Base-by-base conservation (phyloP, 2,329 filamentous ascomycete species). In the Penicillium sp. region DNA sequence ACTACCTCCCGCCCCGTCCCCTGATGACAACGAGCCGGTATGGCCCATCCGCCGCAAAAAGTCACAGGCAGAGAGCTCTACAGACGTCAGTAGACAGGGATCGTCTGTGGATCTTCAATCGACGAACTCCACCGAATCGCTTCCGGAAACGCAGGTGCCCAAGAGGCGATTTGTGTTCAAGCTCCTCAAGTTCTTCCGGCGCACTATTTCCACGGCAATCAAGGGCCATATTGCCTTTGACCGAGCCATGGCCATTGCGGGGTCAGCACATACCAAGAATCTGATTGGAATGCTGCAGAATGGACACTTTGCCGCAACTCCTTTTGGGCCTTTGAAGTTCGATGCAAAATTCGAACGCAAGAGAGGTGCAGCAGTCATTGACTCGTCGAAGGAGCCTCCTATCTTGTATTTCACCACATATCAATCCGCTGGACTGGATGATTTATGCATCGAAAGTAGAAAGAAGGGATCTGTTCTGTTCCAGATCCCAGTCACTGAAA, bases 301-400 rank as follows among this genome's bases (percentile, higher is more conserved):
- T 67, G 78, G 4, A 71, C 75, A 11, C 67, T 67, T 70, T 43
- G 51, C 66, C 9, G 55, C 76, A 8, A 75, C 80, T 1, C 72
- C 78, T 1, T 80, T 82, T 0, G 90, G 91, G 0, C 91, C 91
- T 0, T 79, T 92, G 0, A 86, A 88, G n/a, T 95, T 94, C 75
- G 85, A 87, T 29, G 86, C 82, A 0, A 81, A 90, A 5, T 89
- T 81, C 66, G 79, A 85, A 20, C 89, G 90, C 9, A 83, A 86
- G 63, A 88, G 86, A 66, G 90, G 90, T 0, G 83, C 88, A 56
- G 83, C 86, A 0, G 91, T 89, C 66, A 85, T 94, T 59, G 74
- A 77, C 50, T 73, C 68, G 1, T 66, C 68, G 0, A 67, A 72
- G 32, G 67, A 71, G 32, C 70, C 69, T n/a, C 68, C 74, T 0